phyloP scores from a whole-genome alignment of 2,329 filamentous ascomycete genomes.

The Ascochyta clinopodiicola region DNA sequence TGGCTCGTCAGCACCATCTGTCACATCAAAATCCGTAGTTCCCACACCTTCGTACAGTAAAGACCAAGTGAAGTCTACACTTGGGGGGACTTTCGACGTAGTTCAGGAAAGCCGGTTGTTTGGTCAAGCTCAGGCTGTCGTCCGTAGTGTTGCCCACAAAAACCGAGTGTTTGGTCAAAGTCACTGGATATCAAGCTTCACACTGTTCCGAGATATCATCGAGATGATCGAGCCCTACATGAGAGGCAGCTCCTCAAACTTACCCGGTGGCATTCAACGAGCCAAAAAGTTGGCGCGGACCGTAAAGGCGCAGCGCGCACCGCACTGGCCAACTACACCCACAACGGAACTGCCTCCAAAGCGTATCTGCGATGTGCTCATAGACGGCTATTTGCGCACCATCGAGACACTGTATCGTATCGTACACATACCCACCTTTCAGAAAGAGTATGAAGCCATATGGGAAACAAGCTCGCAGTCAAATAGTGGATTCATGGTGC shows the following conservation, averaged over 20 bases:
- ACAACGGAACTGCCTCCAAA: constrained; percentile 56
- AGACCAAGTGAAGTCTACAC: constrained; percentile 30
- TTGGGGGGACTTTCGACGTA: constrained; percentile 55
- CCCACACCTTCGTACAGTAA: constrained; percentile 45
- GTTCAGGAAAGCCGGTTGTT: constrained; percentile 47
- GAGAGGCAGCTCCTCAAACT: constrained; percentile 48
- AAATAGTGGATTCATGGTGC: constrained; percentile 59
- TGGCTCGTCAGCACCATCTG: neutral
- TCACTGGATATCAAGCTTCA: constrained; percentile 62
- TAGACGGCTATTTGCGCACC: constrained; percentile 59
- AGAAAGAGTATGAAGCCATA: constrained; percentile 57
- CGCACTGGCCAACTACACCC: constrained; percentile 56
- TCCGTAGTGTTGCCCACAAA: constrained; percentile 61
- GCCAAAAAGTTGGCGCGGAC: constrained; percentile 61
- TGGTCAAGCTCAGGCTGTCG: constrained; percentile 43
- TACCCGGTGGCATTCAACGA: constrained; percentile 50
- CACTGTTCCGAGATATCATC: constrained; percentile 54
- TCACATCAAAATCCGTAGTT: constrained; percentile 25
- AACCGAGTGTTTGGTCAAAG: constrained; percentile 64
- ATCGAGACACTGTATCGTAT: constrained; percentile 58
- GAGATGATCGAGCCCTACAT: constrained; percentile 52
- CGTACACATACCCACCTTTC: constrained; percentile 60
- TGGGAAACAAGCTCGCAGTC: constrained; percentile 51
- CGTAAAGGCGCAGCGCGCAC: constrained; percentile 60
- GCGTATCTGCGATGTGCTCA: constrained; percentile 55